A percentile compares a stretch with the other conserved stretches of the same genome.
phyloP scores from a whole-genome alignment of 1,139 yeast genomes.

The Saccharomyces hybrid region DNA sequence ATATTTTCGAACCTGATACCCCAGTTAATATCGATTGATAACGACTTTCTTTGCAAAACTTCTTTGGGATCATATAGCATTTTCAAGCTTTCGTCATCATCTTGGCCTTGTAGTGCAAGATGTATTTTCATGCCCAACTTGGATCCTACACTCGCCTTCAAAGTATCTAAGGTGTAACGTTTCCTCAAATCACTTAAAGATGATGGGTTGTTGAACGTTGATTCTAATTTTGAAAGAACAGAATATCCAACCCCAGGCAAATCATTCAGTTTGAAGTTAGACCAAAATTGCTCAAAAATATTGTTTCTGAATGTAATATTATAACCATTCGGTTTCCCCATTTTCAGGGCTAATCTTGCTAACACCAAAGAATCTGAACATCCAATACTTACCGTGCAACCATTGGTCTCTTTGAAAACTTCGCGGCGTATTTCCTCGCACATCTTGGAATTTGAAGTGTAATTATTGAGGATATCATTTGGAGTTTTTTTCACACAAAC shows the following conservation, averaged over 20 bases:
- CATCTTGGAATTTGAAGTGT: conserved; percentile 13
- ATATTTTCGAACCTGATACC: conserved; percentile 68
- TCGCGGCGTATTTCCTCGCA: conserved; percentile 36
- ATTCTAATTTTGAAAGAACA: conserved; percentile 38
- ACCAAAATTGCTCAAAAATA: conserved; percentile 37
- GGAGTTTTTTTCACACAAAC: conserved; percentile 53
- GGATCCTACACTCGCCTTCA: conserved; percentile 50
- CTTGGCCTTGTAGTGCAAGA: conserved; percentile 47
- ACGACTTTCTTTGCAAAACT: conserved; percentile 55
- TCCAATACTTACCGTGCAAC: conserved; percentile 73
- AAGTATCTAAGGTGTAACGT: conserved; percentile 7
- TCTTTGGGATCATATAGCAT: conserved; percentile 34
- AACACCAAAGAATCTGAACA: conserved; percentile 60
- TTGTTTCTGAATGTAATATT: conserved; percentile 30
- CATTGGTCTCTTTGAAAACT: conserved; percentile 41
- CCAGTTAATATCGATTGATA: conserved; percentile 87
- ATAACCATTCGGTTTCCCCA: conserved; percentile 77
- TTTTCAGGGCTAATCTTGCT: conserved; percentile 67
- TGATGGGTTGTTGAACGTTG: conserved; percentile 4
- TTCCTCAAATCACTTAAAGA: conserved; percentile 5
- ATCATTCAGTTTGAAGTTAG: conserved; percentile 40
- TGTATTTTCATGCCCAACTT: conserved; percentile 59
- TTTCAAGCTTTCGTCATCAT: conserved; percentile 35
- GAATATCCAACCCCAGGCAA: conserved; percentile 84
- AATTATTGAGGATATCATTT: neutral